Conservation (phyloP, 1,284 basidiomycete species). For the Leccinum laetum region DNA sequence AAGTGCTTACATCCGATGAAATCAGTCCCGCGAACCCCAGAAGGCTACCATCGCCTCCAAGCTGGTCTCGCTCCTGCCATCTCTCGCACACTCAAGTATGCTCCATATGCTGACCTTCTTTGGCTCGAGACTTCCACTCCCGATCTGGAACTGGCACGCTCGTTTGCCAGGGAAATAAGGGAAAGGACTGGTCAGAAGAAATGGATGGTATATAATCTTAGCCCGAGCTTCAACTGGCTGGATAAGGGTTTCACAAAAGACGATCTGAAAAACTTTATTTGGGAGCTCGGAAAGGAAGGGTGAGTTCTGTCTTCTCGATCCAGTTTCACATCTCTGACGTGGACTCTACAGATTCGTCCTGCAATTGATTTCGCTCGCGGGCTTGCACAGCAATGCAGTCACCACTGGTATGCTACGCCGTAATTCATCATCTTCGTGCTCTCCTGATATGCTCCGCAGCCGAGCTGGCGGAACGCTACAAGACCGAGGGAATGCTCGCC, state of each 20-base stretch:
- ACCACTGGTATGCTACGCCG: constrained; percentile 57
- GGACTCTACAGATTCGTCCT: constrained; percentile 64
- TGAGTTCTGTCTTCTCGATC: constrained; percentile 31
- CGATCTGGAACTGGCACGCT: constrained; percentile 76
- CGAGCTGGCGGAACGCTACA: constrained; percentile 75
- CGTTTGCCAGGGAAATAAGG: constrained; percentile 79
- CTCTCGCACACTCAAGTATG: constrained; percentile 78
- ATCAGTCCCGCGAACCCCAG: constrained; percentile 81
- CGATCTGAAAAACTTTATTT: constrained; percentile 84
- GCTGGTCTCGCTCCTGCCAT: constrained; percentile 87
- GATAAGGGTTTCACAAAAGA: constrained; percentile 78
- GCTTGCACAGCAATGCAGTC: constrained; percentile 84
- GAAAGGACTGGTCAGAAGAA: constrained; percentile 49
- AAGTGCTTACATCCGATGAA: constrained; percentile 3
- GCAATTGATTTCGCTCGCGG: constrained; percentile 86
- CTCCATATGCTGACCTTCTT: constrained; percentile 81
- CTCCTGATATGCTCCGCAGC: constrained; percentile 40
- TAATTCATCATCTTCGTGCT: neutral
- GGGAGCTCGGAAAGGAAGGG: constrained; percentile 92
- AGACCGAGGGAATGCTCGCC: constrained; percentile 85
- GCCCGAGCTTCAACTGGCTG: constrained; percentile 94
- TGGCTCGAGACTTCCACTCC: constrained; percentile 93
- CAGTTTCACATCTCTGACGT: constrained; percentile 6
- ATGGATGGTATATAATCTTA: constrained; percentile 94
- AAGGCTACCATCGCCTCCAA: constrained; percentile 91